Conservation (phyloP, 2,329 filamentous ascomycete genomes). For the Fusarium tupiense region DNA sequence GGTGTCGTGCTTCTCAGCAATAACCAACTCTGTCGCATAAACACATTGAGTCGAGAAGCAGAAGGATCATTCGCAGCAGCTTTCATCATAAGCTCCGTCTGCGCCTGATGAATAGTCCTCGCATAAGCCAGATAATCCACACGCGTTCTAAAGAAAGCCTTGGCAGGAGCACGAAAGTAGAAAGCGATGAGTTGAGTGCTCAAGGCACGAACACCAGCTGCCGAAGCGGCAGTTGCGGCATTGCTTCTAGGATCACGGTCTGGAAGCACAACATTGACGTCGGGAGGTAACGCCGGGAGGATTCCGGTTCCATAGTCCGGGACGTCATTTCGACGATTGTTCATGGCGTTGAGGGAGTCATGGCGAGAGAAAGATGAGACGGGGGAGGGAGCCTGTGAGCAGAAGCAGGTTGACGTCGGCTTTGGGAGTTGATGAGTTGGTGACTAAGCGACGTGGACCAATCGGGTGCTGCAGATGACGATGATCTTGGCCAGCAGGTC, state of each 20-base stretch:
- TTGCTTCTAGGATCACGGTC: slow-evolving; percentile 62
- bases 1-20: slow-evolving; percentile 73
- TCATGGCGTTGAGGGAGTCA: slow-evolving; percentile 49
- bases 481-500: slow-evolving; percentile 8
- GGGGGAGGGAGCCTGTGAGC: not conserved
- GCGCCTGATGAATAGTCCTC: slow-evolving; percentile 61
- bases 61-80: slow-evolving; percentile 50
- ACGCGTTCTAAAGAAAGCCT: slow-evolving; percentile 89
- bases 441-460: slow-evolving; percentile 40
- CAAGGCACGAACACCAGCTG: slow-evolving; percentile 83
- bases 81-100: slow-evolving; percentile 50
- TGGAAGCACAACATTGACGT: slow-evolving; percentile 51
- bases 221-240: slow-evolving; percentile 78
- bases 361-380: slow-evolving; percentile 29
- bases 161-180: slow-evolving; percentile 90
- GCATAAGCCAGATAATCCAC: slow-evolving; percentile 81
- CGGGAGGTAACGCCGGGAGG: slow-evolving; percentile 57
- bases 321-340: slow-evolving; percentile 47
- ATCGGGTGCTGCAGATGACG: slow-evolving; percentile 17
- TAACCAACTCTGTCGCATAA: slow-evolving; percentile 55
- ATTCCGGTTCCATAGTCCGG: slow-evolving; percentile 46
- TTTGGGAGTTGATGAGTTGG: slow-evolving; percentile 1
- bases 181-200: slow-evolving; percentile 87
- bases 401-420: not conserved
- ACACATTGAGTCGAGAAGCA: slow-evolving; percentile 46